Base-by-base conservation (phyloP, 2,329 filamentous ascomycete genomes). In the Didymosphaeria variabile region DNA sequence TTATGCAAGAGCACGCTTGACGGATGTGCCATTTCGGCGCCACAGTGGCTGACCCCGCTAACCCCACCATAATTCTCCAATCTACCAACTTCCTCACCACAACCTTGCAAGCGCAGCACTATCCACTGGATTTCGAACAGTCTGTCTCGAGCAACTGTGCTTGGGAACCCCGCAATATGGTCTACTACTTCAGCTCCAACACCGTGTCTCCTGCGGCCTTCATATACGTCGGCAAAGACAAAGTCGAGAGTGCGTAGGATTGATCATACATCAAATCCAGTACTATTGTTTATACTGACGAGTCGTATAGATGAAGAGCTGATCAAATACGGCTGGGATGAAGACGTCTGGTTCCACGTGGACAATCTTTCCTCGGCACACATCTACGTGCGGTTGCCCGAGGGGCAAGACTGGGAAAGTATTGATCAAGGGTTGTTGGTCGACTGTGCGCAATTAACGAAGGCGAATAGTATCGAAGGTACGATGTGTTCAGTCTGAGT, bases 261-360 rank as follows among this genome's bases (percentile, higher is more conserved):
- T n/a, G 38, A 17, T 40, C 15, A 29, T 7, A 19, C n/a, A n/a
- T 40, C 38, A 40, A 40, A n/a, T 40, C 5, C 15, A 7, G 5
- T 17, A 6, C n/a, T n/a, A n/a, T n/a, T n/a, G n/a, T n/a, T n/a
- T n/a, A 40, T 7, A 13, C 60, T 58, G 57, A 54, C 23, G n/a
- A 29, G 8, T 13, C 13, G 17, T 40, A 26, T 77, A 99, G 95
- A 98, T 82, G 95, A 99, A 85, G 93, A 97, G 70, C 81, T 99
- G 71, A 98, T 99, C 79, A 92, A 94, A 73, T 91, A 92, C 79
- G 95, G 95, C 67, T 92, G 93, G 87, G 93, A 97, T 53, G 91
- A 97, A 77, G 95, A 99, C 83, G 89, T 99, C 73, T 99, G 95
- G 95, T 99, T 99, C 76, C 95, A 99, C 84, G 95, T 91, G 71